Conservation (phyloP, 352 stramenopile species). For the Pythium vanterpoolii region DNA sequence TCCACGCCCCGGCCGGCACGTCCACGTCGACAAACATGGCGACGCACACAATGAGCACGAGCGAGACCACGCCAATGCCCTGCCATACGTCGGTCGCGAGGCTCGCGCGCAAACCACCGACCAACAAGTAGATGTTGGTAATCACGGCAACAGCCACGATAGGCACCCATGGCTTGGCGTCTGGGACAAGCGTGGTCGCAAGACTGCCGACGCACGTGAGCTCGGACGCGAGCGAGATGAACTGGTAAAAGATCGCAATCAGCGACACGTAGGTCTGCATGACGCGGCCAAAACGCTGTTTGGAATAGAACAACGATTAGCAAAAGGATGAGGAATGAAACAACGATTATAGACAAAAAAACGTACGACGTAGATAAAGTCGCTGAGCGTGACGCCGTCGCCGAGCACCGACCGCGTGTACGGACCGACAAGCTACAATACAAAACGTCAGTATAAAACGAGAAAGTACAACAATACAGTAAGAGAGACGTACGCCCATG, state of each 20-base stretch:
- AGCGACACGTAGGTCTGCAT: constrained; percentile 69
- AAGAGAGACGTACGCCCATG: constrained; percentile 32
- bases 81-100: constrained; percentile 76
- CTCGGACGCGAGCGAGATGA: constrained; percentile 75
- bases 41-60: constrained; percentile 58
- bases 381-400: constrained; percentile 69
- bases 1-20: constrained; percentile 51
- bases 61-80: constrained; percentile 50
- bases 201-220: constrained; percentile 61
- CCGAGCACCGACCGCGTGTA: constrained; percentile 58
- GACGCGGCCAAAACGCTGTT: constrained; percentile 50
- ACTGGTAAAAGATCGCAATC: constrained; percentile 79
- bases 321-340: not conserved
- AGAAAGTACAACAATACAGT: not conserved
- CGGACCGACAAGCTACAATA: constrained; percentile 41
- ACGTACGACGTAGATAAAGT: constrained; percentile 53
- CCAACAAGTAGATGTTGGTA: constrained; percentile 72
- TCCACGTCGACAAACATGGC: constrained; percentile 57
- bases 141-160: constrained; percentile 58
- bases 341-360: not conserved
- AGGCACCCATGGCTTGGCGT: constrained; percentile 47
- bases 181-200: constrained; percentile 43
- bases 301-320: not conserved
- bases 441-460: not conserved
- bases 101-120: constrained; percentile 68